Evolutionary conservation across 257 asterid genomes (phyloP).

Genomic region (Mentha longifolia): DNA sequence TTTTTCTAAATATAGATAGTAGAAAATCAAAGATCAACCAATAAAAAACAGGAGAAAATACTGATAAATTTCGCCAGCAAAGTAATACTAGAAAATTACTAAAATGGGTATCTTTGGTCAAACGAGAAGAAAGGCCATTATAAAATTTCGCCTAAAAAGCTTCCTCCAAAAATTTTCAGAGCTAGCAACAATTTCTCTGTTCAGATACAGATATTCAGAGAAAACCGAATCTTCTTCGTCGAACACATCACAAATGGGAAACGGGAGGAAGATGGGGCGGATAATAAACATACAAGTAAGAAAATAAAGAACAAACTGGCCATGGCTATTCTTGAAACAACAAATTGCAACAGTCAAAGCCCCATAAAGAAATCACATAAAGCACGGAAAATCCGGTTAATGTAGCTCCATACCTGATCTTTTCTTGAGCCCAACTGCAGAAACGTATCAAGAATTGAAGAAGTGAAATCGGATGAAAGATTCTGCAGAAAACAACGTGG

Average conservation of each 20-base stretch:
- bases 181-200: neutral
- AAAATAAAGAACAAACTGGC: neutral
- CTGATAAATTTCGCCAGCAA: neutral
- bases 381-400: neutral
- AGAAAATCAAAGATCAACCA: conserved; percentile 7
- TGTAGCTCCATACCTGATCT: conserved; percentile 29
- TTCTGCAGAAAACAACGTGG: conserved; percentile 11
- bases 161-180: neutral
- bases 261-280: no score
- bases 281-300: neutral
- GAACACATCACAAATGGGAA: neutral
- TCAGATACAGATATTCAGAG: neutral
- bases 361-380: neutral
- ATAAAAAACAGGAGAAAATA: neutral
- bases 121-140: conserved; percentile 1
- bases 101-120: conserved; percentile 15
- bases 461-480: conserved; percentile 19
- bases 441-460: conserved; percentile 21
- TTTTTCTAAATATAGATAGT: neutral
- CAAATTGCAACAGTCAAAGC: neutral
- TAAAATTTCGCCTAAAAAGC: neutral
- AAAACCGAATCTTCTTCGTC: neutral
- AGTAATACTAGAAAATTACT: neutral
- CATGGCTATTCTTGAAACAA: neutral
- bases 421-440: conserved; percentile 31